Base-by-base conservation (phyloP, 352 stramenopile species). In the Globisporangium middletonii region DNA sequence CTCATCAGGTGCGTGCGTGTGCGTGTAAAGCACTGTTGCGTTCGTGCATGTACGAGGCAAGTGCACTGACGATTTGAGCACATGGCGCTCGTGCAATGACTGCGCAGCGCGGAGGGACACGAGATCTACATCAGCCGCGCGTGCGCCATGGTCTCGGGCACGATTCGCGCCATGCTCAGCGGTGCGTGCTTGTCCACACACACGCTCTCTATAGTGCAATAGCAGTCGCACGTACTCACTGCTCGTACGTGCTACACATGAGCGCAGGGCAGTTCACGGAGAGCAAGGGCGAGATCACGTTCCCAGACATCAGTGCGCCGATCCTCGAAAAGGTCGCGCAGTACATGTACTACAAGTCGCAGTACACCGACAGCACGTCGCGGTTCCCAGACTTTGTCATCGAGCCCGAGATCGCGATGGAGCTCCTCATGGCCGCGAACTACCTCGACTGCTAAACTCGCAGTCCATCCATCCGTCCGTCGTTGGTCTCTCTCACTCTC, bases 291-390 rank as follows among this genome's bases (percentile, higher is more conserved):
- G 92, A 99, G 68, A 98, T 99, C 69, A 90, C 82, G 37, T 99
- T 99, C 68, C 95, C 94, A 0, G 97, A 91, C 59, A 99, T 99
- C 65, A 90, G 88, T 50, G 93, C 90, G 26, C 82, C 86, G 33
- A 98, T 99, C 61, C 70, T 99, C 19, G 97, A 99, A 71, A 98
- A 98, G 64, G 92, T 98, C 37, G 96, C 96, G 47, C 92, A 98
- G 74, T 99, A 99, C 83, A 89, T 99, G 62, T 98, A 99, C 80
- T 99, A 99, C 82, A 99, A 99, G 83, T 87, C 86, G 48, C 76
- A 88, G 71, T 98, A 98, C 73, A 94, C 86, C 23, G 98, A 99
- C 69, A 97, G 86, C 63, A 94, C 82, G 52, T 81, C 86, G 33
- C 79, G 93, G 2, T 96, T 99, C 61, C 97, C 97, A 0, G 96